These are phyloP conservation scores for Aspergillus cejpii DNA, from an alignment of 2,329 filamentous ascomycete genomes.

Conservation along the genomic window DNA sequence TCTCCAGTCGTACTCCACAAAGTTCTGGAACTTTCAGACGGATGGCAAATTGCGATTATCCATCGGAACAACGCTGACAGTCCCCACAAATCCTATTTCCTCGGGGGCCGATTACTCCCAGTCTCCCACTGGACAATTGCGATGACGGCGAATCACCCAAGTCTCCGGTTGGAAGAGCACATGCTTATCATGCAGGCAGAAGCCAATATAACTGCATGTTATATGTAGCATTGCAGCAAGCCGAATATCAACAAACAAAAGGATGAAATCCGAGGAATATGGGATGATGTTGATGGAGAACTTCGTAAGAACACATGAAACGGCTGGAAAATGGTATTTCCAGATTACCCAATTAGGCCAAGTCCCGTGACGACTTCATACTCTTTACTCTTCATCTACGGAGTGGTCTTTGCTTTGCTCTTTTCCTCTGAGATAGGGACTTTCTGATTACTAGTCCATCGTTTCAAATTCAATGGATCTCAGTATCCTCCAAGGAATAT, in stretches of 20 bases:
- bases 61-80: slow-evolving; percentile 2
- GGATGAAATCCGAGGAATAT: background rate
- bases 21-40: background rate
- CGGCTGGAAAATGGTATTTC: too few species aligned
- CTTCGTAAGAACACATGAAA: background rate
- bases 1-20: background rate
- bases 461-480: background rate
- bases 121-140: background rate
- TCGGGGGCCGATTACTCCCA: background rate
- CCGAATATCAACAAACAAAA: background rate
- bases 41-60: slow-evolving; percentile 3
- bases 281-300: background rate
- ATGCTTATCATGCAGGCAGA: background rate
- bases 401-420: too few species aligned
- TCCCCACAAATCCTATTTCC: slow-evolving; percentile 9
- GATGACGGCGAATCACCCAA: background rate
- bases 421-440: too few species aligned
- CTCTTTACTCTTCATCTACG: too few species aligned
- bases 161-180: background rate
- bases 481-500: background rate
- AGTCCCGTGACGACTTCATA: too few species aligned
- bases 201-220: background rate
- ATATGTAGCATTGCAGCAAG: background rate
- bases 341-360: too few species aligned
- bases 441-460: background rate